A percentile compares a stretch with the other conserved stretches of the same genome.
These are phyloP conservation scores for Alnus glutinosa DNA, from an alignment of 306 rosid species.

Conservation along the genomic window DNA sequence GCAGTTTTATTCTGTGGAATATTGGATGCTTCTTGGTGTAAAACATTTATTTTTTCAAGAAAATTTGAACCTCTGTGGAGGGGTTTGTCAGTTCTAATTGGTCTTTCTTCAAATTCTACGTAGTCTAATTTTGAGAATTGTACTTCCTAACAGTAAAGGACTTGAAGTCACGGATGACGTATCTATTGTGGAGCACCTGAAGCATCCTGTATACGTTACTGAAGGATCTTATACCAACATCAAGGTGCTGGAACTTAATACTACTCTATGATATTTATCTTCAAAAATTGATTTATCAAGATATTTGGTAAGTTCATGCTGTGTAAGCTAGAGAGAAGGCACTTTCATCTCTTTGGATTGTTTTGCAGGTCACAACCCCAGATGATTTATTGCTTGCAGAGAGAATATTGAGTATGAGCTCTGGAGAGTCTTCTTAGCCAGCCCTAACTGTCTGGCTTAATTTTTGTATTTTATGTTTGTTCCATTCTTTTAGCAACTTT, in stretches of 20 bases:
- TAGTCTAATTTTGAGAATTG: conserved; percentile 19
- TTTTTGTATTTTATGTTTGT: not conserved
- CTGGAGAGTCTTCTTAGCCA: conserved; percentile 31
- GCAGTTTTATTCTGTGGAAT: not conserved
- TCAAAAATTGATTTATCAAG: not conserved
- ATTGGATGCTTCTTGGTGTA: too few species aligned
- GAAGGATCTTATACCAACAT: conserved; percentile 96
- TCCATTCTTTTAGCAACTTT: not conserved
- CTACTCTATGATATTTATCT: not conserved
- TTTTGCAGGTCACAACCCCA: conserved; percentile 90
- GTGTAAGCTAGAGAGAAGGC: too few species aligned
- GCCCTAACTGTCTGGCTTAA: not conserved
- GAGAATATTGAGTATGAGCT: conserved; percentile 64
- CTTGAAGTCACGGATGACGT: conserved; percentile 97
- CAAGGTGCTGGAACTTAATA: conserved; percentile 54
- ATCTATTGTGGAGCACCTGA: conserved; percentile 84
- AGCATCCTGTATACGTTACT: conserved; percentile 80
- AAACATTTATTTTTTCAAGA: not conserved
- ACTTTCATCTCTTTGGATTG: not conserved
- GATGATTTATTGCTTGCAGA: conserved; percentile 90
- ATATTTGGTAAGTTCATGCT: conserved; percentile 13
- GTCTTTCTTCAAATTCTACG: conserved; percentile 20
- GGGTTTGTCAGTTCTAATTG: not conserved
- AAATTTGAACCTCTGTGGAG: not conserved
- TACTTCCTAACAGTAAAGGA: conserved; percentile 56